These are phyloP conservation scores for Paecilomyces dactylethromorphus DNA, from an alignment of 2,329 filamentous ascomycete genomes.

Conservation along the genomic window DNA sequence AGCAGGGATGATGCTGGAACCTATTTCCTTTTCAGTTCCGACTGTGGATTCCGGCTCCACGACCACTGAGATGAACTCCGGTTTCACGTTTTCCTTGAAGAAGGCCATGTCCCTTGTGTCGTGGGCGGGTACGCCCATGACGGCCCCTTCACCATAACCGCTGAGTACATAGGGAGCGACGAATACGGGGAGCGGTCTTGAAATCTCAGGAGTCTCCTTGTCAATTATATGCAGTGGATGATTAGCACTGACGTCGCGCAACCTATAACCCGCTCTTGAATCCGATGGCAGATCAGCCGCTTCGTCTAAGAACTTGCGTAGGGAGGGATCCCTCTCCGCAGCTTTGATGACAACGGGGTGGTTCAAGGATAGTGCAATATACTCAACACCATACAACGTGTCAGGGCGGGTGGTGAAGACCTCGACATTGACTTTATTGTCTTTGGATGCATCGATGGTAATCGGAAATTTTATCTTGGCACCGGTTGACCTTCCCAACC, in stretches of 20 bases:
- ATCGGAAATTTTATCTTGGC: conserved; percentile 66
- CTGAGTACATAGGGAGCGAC: conserved; percentile 79
- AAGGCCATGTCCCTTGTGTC: conserved; percentile 73
- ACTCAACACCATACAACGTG: conserved; percentile 82
- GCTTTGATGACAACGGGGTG: conserved; percentile 62
- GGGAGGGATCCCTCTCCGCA: conserved; percentile 52
- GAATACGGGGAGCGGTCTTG: conserved; percentile 61
- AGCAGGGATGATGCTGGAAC: conserved; percentile 14
- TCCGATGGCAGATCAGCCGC: conserved; percentile 48
- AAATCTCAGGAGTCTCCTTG: conserved; percentile 38
- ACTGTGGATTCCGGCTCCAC: conserved; percentile 41
- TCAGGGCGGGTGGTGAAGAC: conserved; percentile 82
- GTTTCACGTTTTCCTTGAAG: conserved; percentile 63
- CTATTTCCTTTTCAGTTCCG: conserved; percentile 4
- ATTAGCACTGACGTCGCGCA: conserved; percentile 55
- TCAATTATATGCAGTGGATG: conserved; percentile 57
- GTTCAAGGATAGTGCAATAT: conserved; percentile 67
- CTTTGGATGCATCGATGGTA: conserved; percentile 24
- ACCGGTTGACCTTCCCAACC: conserved; percentile 74
- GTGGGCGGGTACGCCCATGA: conserved; percentile 89
- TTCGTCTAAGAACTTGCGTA: conserved; percentile 61
- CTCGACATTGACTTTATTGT: conserved; percentile 46
- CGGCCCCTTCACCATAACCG: conserved; percentile 78
- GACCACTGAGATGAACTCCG: conserved; percentile 57
- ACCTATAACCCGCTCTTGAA: conserved; percentile 58